Base-by-base conservation (phyloP, 2,329 filamentous ascomycete species). In the Stagonosporopsis rhizophila region DNA sequence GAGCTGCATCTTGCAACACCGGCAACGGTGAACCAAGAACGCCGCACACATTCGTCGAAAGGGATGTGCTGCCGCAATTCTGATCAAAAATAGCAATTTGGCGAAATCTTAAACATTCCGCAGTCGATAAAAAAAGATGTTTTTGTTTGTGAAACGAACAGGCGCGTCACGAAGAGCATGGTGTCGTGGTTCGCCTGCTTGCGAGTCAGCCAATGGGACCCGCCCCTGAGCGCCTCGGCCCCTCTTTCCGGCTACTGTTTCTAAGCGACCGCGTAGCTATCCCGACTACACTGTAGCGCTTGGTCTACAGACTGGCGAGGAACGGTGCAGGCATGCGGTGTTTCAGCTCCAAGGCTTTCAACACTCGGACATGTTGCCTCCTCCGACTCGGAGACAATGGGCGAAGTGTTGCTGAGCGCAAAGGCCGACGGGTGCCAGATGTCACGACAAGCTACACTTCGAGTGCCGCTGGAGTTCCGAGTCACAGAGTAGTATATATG, bases 401-500 rank as follows among this genome's bases (percentile, higher is more conserved):
- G 60, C 59, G 56, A 61, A 63, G 53, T 64, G 53, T 62, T 65
- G 64, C 23, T 34, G 30, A 38, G 47, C 47, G 48, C 53, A 47
- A 40, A 52, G 42, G 65, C 60, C 66, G 65, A 58, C 56, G 65
- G 63, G 22, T 48, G 54, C 57, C 52, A 56, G 57, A 55, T 58
- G 63, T 53, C 48, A 56, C 65, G 58, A 59, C 57, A 59, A 55
- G 55, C 61, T 60, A 63, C 65, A 64, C 64, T 8, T 52, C 57
- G 60, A 67, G 44, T 58, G 60, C 71, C 71, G 70, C 63, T 66
- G 62, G 63, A 63, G 64, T 73, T 58, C 71, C 70, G 70, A 65
- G 62, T 66, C 40, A 52, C 44, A 45, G 60, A 64, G 58, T 35
- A 64, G 59, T 74, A 75, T 75, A 69, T 74, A 74, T 68, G 58